Evolutionary conservation across 352 stramenopile genomes (phyloP), one percentile per base, ranked within the genome.

Genomic region (Phytophthora sp.): DNA sequence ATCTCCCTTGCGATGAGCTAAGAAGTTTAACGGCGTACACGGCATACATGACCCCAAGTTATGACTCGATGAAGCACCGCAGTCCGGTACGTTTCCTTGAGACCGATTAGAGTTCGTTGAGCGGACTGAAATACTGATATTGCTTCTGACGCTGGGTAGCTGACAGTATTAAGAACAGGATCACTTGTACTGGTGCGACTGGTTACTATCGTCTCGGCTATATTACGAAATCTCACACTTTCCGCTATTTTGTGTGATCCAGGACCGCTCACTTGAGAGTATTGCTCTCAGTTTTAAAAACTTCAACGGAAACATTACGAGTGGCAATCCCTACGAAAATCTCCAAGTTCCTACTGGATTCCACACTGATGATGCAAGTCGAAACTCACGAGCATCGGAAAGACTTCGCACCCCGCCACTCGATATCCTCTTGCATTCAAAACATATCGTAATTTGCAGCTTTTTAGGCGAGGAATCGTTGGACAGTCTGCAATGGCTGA

Each of bases 391-490:
- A 24, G 24, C n/a, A 12, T 4, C 39, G 13, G 57, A 65, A n/a
- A 65, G 47, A 15, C 63, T 95, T 3, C 66, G 73, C 3, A 76
- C 84, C 2, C 88, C 88, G 5, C 69, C 85, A 6, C 64, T 95
- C 6, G 62, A 71, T 1, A 76, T 93, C 33, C 63, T 95, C 11
- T 41, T 93, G 52, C 51, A 94, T 24, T 80, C 82, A 6, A 63
- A 74, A 1, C 88, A 95, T 36, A 84, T 95, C 35, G 84, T 94
- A 20, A 75, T 95, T 23, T 95, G 88, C 73, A 94, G 85, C 27
- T 95, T 95, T 58, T 56, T 94, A 23, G 88, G 88, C 3, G 85
- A 93, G 31, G 84, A 93, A 47, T 85, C 88, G 0, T 71, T 93
- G 4, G 76, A 82, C 12, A 91, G 79, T 55, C 55, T 95, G 16